These are phyloP conservation scores for Choanephora cucurbitarum DNA, from an alignment of 371 early-diverging fungal species.

Conservation along the genomic window DNA sequence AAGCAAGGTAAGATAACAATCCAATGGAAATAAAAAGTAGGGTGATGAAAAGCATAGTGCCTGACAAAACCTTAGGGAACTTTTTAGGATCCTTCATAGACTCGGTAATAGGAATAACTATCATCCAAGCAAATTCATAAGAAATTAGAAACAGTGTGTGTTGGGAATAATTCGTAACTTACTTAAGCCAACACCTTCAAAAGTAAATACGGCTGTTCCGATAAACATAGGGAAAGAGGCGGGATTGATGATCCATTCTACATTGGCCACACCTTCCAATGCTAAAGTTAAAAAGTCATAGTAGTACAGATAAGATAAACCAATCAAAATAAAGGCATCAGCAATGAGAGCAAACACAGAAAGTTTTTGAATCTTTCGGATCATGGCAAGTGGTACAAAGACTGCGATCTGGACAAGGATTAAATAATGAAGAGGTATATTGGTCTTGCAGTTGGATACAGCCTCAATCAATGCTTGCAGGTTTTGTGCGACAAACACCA, in stretches of 20 bases:
- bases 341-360: slow-evolving; percentile 80
- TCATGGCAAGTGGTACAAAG: slow-evolving; percentile 81
- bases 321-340: slow-evolving; percentile 81
- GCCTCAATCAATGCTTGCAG: slow-evolving; percentile 69
- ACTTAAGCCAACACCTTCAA: slow-evolving; percentile 86
- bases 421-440: slow-evolving; percentile 49
- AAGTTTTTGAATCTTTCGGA: slow-evolving; percentile 80
- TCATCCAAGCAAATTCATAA: no score
- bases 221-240: slow-evolving; percentile 79
- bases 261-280: slow-evolving; percentile 60
- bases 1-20: slow-evolving; percentile 76
- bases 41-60: slow-evolving; percentile 73
- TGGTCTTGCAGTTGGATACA: slow-evolving; percentile 53
- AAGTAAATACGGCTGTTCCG: slow-evolving; percentile 89
- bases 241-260: slow-evolving; percentile 67
- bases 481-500: slow-evolving; percentile 87
- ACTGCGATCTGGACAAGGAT: slow-evolving; percentile 71
- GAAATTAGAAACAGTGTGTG: no score
- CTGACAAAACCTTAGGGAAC: slow-evolving; percentile 72
- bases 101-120: slow-evolving; percentile 69
- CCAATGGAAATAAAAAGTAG: slow-evolving; percentile 74
- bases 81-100: slow-evolving; percentile 84
- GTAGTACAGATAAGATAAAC: slow-evolving; percentile 76
- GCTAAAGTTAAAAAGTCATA: slow-evolving; percentile 63
- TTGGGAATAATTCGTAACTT: slow-evolving; percentile 21